A percentile compares a stretch with the other conserved stretches of the same genome.
Conservation (phyloP, 2,329 filamentous ascomycete species). For the Xylariaceae sp. region DNA sequence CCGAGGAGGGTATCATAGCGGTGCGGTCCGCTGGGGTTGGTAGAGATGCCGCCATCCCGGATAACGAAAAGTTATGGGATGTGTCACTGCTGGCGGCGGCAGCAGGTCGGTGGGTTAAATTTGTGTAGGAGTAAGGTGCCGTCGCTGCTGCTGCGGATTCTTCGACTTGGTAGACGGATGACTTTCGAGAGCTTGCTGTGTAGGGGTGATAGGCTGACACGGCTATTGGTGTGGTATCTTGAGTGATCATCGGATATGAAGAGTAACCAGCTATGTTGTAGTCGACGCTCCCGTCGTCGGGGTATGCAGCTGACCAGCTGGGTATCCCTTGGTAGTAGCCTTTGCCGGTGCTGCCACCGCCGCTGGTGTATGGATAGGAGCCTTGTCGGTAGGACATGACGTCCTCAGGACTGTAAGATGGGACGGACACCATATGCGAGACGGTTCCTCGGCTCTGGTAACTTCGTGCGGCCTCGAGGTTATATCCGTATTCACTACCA, state of each 20-base stretch:
- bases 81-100: constrained; percentile 28
- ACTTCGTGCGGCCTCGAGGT: constrained; percentile 33
- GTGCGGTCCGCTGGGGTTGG: constrained; percentile 30
- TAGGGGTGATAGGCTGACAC: constrained; percentile 31
- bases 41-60: constrained; percentile 39
- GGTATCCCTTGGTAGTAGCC: constrained; percentile 34
- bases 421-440: constrained; percentile 28
- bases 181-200: constrained; percentile 23
- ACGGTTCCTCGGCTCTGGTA: constrained; percentile 28
- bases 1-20: constrained; percentile 21
- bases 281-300: constrained; percentile 35
- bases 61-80: constrained; percentile 38
- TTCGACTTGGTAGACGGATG: too few species aligned
- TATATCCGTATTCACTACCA: constrained; percentile 33
- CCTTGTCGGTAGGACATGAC: constrained; percentile 35
- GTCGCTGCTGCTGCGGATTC: constrained; percentile 36
- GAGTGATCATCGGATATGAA: constrained; percentile 33
- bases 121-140: constrained; percentile 32
- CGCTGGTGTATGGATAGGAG: constrained; percentile 30
- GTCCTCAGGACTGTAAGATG: constrained; percentile 34
- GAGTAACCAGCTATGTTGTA: constrained; percentile 34
- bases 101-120: constrained; percentile 36
- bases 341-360: too few species aligned
- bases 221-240: constrained; percentile 33
- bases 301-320: constrained; percentile 34